Percentiles rank a stretch among this genome's conserved stretches.
Conservation (phyloP, 345 rosid species). For the Syzygium jambos region DNA sequence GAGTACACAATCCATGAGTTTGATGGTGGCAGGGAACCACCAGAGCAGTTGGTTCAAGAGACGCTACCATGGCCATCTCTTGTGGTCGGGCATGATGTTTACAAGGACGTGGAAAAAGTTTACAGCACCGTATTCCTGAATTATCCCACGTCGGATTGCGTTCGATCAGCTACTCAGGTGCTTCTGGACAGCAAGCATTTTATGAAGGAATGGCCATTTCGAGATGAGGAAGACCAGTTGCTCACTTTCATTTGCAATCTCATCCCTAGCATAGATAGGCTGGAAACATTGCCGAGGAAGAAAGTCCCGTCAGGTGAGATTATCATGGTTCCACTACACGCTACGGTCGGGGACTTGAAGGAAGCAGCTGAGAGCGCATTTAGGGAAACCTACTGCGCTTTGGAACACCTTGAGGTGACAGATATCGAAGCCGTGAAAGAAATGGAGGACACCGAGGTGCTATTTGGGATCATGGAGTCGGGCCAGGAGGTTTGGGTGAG, state of each 20-base stretch:
- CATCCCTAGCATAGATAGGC: conserved; percentile 22
- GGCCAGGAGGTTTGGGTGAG: conserved; percentile 40
- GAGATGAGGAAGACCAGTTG: conserved; percentile 33
- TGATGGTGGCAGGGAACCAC: conserved; percentile 1
- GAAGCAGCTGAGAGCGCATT: conserved; percentile 43
- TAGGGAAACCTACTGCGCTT: conserved; percentile 59
- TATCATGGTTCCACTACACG: conserved; percentile 43
- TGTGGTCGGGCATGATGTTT: conserved; percentile 39
- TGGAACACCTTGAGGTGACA: conserved; percentile 41
- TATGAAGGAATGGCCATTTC: conserved; percentile 62
- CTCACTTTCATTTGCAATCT: conserved; percentile 49
- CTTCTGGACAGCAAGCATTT: conserved; percentile 70
- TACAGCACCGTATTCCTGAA: conserved; percentile 45
- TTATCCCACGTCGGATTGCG: conserved; percentile 42
- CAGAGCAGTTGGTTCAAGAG: conserved; percentile 4
- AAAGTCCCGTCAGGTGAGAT: conserved; percentile 51
- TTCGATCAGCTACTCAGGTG: conserved; percentile 39
- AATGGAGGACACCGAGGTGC: conserved; percentile 30
- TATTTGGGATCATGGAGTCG: conserved; percentile 43
- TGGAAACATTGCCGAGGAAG: conserved; percentile 9
- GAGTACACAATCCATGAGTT: conserved; percentile 67
- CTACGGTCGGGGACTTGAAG: conserved; percentile 64
- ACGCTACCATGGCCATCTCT: conserved; percentile 5
- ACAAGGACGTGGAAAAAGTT: conserved; percentile 41
- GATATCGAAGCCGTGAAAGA: conserved; percentile 41